Percentiles rank a stretch among this genome's conserved stretches.
phyloP scores from a whole-genome alignment of 2,329 filamentous ascomycete species.

The Diaporthe sp. region DNA sequence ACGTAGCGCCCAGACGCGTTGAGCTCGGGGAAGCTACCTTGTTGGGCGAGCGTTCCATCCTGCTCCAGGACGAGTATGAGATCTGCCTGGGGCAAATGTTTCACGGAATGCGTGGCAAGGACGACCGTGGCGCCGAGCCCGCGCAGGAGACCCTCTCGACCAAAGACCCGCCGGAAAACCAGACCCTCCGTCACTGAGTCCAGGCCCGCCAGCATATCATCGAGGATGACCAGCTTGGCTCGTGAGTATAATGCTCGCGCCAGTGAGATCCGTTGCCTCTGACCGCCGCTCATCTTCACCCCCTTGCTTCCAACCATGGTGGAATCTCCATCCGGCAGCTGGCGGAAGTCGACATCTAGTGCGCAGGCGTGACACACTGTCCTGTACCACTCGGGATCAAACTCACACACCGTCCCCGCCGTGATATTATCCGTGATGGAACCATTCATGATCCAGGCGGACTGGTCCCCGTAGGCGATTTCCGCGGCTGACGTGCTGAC shows the following conservation, averaged over 20 bases:
- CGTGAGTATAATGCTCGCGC: constrained; percentile 54
- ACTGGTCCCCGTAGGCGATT: constrained; percentile 50
- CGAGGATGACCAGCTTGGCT: constrained; percentile 49
- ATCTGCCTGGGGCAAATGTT: constrained; percentile 50
- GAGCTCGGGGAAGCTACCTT: constrained; percentile 51
- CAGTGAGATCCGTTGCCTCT: constrained; percentile 57
- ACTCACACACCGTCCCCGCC: constrained; percentile 40
- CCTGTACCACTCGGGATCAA: constrained; percentile 48
- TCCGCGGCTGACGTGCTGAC: constrained; percentile 37
- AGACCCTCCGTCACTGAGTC: constrained; percentile 50
- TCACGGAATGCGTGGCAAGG: constrained; percentile 51
- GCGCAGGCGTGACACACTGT: constrained; percentile 52
- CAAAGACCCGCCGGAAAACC: constrained; percentile 49
- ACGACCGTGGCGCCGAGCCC: constrained; percentile 51
- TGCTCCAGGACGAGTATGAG: constrained; percentile 50
- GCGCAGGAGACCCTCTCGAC: constrained; percentile 45
- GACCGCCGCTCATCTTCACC: constrained; percentile 59
- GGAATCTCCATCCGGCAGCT: constrained; percentile 51
- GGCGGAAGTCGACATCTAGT: constrained; percentile 49
- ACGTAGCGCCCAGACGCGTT: constrained; percentile 50
- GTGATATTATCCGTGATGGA: constrained; percentile 51
- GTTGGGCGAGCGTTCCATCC: constrained; percentile 49
- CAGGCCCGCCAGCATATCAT: constrained; percentile 55
- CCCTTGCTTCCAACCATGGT: constrained; percentile 60
- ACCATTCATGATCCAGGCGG: constrained; percentile 49